These are phyloP conservation scores for Monilinia fructicola DNA, from an alignment of 2,329 filamentous ascomycete species.

Conservation along the genomic window DNA sequence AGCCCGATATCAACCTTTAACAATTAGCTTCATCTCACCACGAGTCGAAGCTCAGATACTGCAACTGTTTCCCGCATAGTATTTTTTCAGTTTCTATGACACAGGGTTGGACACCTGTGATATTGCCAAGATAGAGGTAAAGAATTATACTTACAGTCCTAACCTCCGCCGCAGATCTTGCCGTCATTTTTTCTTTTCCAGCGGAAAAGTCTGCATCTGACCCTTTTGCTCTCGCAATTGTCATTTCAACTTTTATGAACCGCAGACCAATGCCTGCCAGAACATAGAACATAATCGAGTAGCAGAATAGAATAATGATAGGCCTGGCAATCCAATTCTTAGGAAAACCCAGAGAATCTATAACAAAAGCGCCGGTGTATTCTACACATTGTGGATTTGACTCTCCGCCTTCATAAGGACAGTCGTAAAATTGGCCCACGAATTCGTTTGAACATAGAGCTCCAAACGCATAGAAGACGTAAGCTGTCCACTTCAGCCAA, in stretches of 20 bases:
- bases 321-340: constrained; percentile 65
- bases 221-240: constrained; percentile 61
- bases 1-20: constrained; percentile 59
- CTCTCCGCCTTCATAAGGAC: constrained; percentile 61
- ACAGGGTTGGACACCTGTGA: not conserved
- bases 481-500: constrained; percentile 71
- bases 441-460: constrained; percentile 74
- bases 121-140: not conserved
- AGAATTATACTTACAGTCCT: constrained; percentile 43
- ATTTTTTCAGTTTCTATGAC: not conserved
- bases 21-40: not conserved
- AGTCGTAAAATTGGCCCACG: constrained; percentile 68
- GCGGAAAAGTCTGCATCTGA: constrained; percentile 61
- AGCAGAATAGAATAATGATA: constrained; percentile 61
- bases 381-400: constrained; percentile 64
- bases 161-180: constrained; percentile 52
- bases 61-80: not conserved
- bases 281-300: constrained; percentile 61
- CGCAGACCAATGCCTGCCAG: constrained; percentile 61
- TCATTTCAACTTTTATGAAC: constrained; percentile 67
- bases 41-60: not conserved
- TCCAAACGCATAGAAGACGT: constrained; percentile 68
- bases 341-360: constrained; percentile 68
- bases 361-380: constrained; percentile 68
- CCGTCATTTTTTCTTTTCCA: constrained; percentile 68